phyloP scores from a whole-genome alignment of 768 basidiomycete species.

The Lactarius tabidus region DNA sequence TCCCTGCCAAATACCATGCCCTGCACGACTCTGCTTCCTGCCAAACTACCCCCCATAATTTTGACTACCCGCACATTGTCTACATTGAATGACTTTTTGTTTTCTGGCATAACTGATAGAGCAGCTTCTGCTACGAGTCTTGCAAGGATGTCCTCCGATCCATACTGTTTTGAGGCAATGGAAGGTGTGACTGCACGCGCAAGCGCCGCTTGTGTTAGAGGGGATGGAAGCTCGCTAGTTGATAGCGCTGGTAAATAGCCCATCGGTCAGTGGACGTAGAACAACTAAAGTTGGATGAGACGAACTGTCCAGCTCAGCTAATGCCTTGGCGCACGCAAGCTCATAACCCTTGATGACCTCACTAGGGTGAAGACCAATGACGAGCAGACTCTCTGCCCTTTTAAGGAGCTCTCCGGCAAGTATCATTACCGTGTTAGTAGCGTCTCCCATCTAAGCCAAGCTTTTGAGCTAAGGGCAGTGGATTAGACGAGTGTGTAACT shows the following conservation, averaged over 20 bases:
- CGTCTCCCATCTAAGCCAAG: slow-evolving; percentile 79
- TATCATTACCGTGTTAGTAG: slow-evolving; percentile 93
- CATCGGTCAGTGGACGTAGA: background rate
- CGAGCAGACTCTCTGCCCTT: slow-evolving; percentile 84
- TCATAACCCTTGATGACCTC: slow-evolving; percentile 96
- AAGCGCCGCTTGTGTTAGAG: slow-evolving; percentile 65
- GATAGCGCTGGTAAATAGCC: slow-evolving; percentile 53
- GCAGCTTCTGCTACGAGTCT: slow-evolving; percentile 90
- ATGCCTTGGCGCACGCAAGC: slow-evolving; percentile 77
- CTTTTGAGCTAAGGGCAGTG: background rate
- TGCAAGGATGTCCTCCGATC: slow-evolving; percentile 80
- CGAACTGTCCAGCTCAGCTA: slow-evolving; percentile 88
- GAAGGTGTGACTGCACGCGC: slow-evolving; percentile 79
- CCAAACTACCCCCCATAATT: slow-evolving; percentile 92
- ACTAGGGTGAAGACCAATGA: slow-evolving; percentile 97
- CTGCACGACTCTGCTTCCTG: slow-evolving; percentile 80
- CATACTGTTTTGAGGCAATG: slow-evolving; percentile 97
- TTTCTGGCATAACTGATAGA: slow-evolving; percentile 83
- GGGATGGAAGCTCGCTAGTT: slow-evolving; percentile 63
- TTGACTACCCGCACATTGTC: slow-evolving; percentile 98
- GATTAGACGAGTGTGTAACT: slow-evolving; percentile 27
- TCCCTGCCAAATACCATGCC: slow-evolving; percentile 99
- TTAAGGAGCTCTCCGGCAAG: slow-evolving; percentile 93
- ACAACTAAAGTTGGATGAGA: slow-evolving; percentile 25
- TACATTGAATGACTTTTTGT: slow-evolving; percentile 91